Percentiles rank a stretch among this genome's conserved stretches.
These are phyloP conservation scores for Nigrospora oryzae DNA, from an alignment of 2,329 filamentous ascomycete species.

Conservation along the genomic window DNA sequence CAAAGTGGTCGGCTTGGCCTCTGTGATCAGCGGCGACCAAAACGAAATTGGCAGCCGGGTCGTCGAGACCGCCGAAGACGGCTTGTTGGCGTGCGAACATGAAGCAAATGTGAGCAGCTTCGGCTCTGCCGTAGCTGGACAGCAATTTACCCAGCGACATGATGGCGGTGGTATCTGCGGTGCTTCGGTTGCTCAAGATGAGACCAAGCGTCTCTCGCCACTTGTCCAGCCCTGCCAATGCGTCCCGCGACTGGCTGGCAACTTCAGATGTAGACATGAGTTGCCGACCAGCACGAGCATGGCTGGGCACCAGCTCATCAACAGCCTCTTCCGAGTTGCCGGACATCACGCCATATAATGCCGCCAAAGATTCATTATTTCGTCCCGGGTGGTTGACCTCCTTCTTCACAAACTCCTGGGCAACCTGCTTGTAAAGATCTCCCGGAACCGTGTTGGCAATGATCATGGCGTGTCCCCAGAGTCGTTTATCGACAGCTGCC, in stretches of 20 bases:
- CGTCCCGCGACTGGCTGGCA: conserved; percentile 56
- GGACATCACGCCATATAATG: conserved; percentile 87
- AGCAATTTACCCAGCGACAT: conserved; percentile 75
- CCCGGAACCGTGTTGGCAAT: conserved; percentile 67
- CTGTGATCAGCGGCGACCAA: conserved; percentile 80
- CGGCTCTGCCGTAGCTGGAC: conserved; percentile 74
- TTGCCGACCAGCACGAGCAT: conserved; percentile 84
- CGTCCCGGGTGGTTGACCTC: conserved; percentile 79
- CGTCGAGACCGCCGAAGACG: conserved; percentile 76
- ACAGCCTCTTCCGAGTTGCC: conserved; percentile 92
- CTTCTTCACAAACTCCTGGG: conserved; percentile 90
- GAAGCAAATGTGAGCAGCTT: conserved; percentile 91
- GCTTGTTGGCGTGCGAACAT: conserved; percentile 69
- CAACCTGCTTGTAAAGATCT: conserved; percentile 84
- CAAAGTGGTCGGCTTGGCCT: conserved; percentile 61
- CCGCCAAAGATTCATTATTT: conserved; percentile 80
- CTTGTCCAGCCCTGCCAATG: conserved; percentile 77
- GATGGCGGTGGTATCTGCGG: conserved; percentile 69
- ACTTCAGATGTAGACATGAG: conserved; percentile 71
- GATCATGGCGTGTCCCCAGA: conserved; percentile 96
- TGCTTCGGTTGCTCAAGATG: conserved; percentile 79
- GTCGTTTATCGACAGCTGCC: conserved; percentile 82
- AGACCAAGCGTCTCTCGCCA: conserved; percentile 88
- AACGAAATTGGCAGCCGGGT: conserved; percentile 69
- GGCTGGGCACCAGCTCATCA: conserved; percentile 88